These are phyloP conservation scores for Plasmodium reichenowi DNA, from an alignment of 169 alveolate species.

Conservation along the genomic window DNA sequence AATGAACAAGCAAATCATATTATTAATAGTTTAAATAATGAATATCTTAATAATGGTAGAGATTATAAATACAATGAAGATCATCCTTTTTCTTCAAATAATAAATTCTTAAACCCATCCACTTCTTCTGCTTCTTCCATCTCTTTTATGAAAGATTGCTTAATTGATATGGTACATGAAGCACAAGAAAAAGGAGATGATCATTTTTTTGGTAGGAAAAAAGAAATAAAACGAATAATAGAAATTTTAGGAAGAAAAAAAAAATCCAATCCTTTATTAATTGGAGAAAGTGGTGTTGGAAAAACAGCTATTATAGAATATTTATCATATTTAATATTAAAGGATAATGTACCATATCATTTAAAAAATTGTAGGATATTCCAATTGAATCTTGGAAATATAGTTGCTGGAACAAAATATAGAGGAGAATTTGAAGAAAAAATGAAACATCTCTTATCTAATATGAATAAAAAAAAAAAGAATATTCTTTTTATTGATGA, in stretches of 20 bases:
- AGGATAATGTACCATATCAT: constrained; percentile 70
- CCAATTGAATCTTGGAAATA: constrained; percentile 81
- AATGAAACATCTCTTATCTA: constrained; percentile 87
- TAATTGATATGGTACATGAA: constrained; percentile 41
- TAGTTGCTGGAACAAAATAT: constrained; percentile 91
- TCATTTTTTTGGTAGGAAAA: constrained; percentile 78
- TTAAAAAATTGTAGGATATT: constrained; percentile 80
- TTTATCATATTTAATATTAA: constrained; percentile 68
- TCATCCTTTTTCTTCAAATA: constrained; percentile 13
- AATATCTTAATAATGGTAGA: constrained; percentile 40
- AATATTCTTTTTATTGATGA: constrained; percentile 91
- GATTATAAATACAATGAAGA: constrained; percentile 54
- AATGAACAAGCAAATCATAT: constrained; percentile 24
- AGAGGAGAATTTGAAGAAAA: constrained; percentile 94
- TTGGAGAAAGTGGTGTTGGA: constrained; percentile 83
- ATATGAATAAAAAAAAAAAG: constrained; percentile 86
- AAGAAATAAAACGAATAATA: constrained; percentile 84
- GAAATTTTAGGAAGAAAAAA: constrained; percentile 87
- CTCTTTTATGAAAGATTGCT: constrained; percentile 45
- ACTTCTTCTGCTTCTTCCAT: no score
- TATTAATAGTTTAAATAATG: constrained; percentile 32
- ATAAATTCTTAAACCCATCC: constrained; percentile 21
- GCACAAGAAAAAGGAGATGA: constrained; percentile 60
- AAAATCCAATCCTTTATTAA: constrained; percentile 84
- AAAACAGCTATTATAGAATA: constrained; percentile 82